Evolutionary conservation across 2,329 filamentous ascomycete genomes (phyloP).

Genomic region (Colletotrichum tanaceti): DNA sequence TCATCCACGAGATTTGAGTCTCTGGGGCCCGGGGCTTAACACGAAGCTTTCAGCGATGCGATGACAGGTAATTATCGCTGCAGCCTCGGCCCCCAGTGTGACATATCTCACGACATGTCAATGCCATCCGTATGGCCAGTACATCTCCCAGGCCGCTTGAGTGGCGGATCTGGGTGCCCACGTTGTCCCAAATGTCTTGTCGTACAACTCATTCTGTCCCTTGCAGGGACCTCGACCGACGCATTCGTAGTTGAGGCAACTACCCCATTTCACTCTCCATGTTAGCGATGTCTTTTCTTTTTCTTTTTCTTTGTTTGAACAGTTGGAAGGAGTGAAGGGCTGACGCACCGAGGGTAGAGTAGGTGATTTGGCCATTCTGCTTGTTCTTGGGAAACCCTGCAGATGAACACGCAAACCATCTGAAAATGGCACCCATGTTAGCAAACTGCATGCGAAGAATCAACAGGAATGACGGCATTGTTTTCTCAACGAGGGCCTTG

Average conservation of each 20-base stretch:
- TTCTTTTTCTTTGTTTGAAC: too few relatives aligned
- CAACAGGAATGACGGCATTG: background rate
- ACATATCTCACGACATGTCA: background rate
- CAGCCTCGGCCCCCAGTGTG: too few relatives aligned
- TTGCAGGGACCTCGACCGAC: background rate
- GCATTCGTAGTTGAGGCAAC: background rate
- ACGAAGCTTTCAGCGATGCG: too few relatives aligned
- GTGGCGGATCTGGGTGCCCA: background rate
- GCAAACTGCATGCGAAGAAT: background rate
- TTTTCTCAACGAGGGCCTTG: background rate
- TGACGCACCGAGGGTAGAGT: background rate
- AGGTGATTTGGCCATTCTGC: background rate
- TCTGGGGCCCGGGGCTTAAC: too few relatives aligned
- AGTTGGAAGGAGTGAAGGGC: too few relatives aligned
- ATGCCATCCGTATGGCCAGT: background rate
- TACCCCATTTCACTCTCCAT: background rate
- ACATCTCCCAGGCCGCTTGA: background rate
- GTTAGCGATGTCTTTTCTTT: background rate
- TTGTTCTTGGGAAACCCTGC: background rate
- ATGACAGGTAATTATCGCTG: too few relatives aligned
- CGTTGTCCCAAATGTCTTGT: background rate
- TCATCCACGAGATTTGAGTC: too few relatives aligned
- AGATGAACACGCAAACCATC: background rate
- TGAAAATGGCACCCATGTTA: background rate
- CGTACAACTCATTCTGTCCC: background rate